Evolutionary conservation across 2,329 filamentous ascomycete genomes (phyloP).

Genomic region (Curvularia eragrostidis): DNA sequence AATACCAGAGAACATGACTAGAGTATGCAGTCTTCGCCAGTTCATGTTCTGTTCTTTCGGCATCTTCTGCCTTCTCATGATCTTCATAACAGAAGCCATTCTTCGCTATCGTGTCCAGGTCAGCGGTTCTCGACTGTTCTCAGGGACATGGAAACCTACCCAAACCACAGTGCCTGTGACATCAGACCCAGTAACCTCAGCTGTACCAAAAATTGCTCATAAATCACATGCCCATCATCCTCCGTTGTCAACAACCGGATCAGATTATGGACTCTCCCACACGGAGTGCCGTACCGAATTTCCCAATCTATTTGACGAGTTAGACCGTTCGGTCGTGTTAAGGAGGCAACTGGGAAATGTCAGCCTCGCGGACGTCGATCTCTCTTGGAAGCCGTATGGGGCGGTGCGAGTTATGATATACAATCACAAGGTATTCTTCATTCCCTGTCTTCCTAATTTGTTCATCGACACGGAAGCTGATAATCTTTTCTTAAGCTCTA

Average conservation of each 20-base stretch:
- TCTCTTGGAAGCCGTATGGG: conserved; percentile 27
- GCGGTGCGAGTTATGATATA: conserved; percentile 40
- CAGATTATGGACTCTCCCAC: conserved; percentile 4
- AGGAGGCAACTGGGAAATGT: conserved; percentile 24
- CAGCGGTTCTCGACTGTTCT: background rate
- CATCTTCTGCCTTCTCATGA: conserved; percentile 8
- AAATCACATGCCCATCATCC: background rate
- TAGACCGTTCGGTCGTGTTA: conserved; percentile 27
- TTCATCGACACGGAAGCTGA: background rate
- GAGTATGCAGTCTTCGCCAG: conserved; percentile 9
- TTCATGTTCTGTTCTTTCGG: conserved; percentile 1
- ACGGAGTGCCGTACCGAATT: conserved; percentile 32
- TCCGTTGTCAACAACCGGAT: background rate
- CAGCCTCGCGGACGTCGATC: conserved; percentile 27
- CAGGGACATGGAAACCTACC: background rate
- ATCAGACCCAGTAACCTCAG: background rate
- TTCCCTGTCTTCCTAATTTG: background rate
- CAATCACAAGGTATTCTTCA: conserved; percentile 29
- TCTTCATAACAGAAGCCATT: conserved; percentile 5
- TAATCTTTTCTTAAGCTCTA: conserved; percentile 35
- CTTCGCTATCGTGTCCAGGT: conserved; percentile 14
- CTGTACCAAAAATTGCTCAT: background rate
- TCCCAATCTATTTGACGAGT: conserved; percentile 29
- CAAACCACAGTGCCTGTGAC: too few species aligned
- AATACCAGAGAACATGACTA: conserved; percentile 2